Evolutionary conservation across 345 rosid genomes (phyloP).

Genomic region (Populus davidiana): DNA sequence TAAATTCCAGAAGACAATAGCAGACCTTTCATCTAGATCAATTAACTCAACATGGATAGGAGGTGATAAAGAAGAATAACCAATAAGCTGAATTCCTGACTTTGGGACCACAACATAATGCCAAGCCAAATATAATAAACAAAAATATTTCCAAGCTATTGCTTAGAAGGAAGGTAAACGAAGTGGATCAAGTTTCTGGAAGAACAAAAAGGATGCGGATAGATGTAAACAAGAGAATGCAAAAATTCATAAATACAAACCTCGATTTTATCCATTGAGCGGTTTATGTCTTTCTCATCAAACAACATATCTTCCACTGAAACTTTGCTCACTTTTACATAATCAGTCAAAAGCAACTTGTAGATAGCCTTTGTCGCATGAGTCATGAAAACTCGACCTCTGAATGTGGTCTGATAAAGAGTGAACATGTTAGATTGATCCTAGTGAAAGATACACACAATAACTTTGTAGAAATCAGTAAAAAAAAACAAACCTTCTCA

Average conservation of each 20-base stretch:
- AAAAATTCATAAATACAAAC: constrained; percentile 17
- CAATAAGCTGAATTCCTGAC: not conserved
- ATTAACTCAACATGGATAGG: not conserved
- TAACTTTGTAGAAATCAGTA: not conserved
- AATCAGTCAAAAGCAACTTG: constrained; percentile 81
- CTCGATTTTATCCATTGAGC: constrained; percentile 97
- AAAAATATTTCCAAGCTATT: too few species aligned
- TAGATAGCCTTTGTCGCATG: constrained; percentile 96
- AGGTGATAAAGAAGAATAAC: not conserved
- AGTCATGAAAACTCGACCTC: constrained; percentile 90
- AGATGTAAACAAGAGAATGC: not conserved
- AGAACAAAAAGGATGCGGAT: not conserved
- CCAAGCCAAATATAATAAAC: not conserved
- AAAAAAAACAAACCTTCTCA: constrained; percentile 62
- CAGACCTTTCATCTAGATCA: not conserved
- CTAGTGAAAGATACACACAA: not conserved
- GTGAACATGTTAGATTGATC: constrained; percentile 5
- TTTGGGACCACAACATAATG: not conserved
- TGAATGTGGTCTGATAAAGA: constrained; percentile 70
- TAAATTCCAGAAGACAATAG: too few species aligned
- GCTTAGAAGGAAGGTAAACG: too few species aligned
- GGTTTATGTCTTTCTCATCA: constrained; percentile 81
- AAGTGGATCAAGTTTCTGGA: too few species aligned
- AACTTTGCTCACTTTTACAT: constrained; percentile 95
- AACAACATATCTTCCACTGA: constrained; percentile 95